Conservation (phyloP, 2,329 filamentous ascomycete genomes). For the Diaporthe longicolla region DNA sequence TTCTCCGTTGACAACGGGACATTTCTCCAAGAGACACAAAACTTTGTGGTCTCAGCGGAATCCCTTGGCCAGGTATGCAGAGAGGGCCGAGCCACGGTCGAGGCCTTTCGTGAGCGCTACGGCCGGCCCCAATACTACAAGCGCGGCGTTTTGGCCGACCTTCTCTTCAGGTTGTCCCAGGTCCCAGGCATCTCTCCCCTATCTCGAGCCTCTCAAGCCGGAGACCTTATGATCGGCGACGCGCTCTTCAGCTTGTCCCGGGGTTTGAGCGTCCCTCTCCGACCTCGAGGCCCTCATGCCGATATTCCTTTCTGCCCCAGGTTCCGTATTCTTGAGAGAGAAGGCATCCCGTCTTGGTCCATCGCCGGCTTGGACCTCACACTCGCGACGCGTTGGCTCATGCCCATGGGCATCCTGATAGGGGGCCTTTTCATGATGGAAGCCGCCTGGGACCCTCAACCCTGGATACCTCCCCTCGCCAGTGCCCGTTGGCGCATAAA, state of each 20-base stretch:
- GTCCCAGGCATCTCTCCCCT: too few relatives aligned
- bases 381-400: not conserved
- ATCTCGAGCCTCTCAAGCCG: too few relatives aligned
- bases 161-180: too few relatives aligned
- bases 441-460: not conserved
- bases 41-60: not conserved
- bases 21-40: not conserved
- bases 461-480: not conserved
- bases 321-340: not conserved
- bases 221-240: too few relatives aligned
- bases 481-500: not conserved
- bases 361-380: not conserved
- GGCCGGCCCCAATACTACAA: not conserved
- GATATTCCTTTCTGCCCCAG: not conserved
- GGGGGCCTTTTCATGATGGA: not conserved
- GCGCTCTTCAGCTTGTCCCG: not conserved
- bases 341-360: not conserved
- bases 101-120: not conserved
- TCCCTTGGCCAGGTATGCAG: not conserved
- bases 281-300: not conserved
- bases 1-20: not conserved
- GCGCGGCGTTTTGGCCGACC: too few relatives aligned
- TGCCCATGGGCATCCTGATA: not conserved
- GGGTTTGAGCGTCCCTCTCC: not conserved
- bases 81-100: not conserved